Conservation (phyloP, 2,329 filamentous ascomycete genomes). For the Alternaria panax region DNA sequence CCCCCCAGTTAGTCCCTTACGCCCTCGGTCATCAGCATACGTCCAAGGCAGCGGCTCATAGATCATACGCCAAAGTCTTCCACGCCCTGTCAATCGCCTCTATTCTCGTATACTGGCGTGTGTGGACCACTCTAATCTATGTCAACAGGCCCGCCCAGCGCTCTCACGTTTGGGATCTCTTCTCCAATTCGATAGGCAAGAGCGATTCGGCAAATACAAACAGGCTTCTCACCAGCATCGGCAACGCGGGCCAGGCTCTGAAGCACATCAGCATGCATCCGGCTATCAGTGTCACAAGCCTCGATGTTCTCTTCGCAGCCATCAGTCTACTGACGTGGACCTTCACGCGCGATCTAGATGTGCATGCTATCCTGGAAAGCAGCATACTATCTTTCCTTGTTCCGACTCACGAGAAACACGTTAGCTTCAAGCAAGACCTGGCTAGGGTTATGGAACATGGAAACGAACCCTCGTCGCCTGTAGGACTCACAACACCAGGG, state of each 20-base stretch:
- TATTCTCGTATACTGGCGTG: constrained; percentile 56
- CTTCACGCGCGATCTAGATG: constrained; percentile 61
- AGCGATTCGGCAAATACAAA: constrained; percentile 50
- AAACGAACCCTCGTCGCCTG: constrained; percentile 9
- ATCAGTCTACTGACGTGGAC: constrained; percentile 65
- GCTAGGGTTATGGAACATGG: constrained; percentile 15
- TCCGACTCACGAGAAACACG: constrained; percentile 39
- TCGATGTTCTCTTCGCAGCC: constrained; percentile 65
- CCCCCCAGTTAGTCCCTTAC: constrained; percentile 53
- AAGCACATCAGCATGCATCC: constrained; percentile 64
- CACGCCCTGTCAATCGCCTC: constrained; percentile 56
- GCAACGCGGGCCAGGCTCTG: constrained; percentile 51
- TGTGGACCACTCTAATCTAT: constrained; percentile 54
- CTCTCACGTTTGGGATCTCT: constrained; percentile 45
- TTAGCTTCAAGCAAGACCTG: constrained; percentile 28
- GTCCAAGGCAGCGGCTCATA: constrained; percentile 51
- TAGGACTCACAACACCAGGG: constrained; percentile 28
- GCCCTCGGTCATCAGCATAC: constrained; percentile 58
- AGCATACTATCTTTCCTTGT: constrained; percentile 41
- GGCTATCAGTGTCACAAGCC: constrained; percentile 63
- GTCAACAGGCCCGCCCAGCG: constrained; percentile 59
- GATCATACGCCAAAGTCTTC: constrained; percentile 58
- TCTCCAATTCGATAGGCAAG: constrained; percentile 54
- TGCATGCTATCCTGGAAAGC: constrained; percentile 57
- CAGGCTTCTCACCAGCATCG: constrained; percentile 36